Evolutionary conservation across 495 filamentous ascomycete species (phyloP).

Genomic region (Penicillium silybi): DNA sequence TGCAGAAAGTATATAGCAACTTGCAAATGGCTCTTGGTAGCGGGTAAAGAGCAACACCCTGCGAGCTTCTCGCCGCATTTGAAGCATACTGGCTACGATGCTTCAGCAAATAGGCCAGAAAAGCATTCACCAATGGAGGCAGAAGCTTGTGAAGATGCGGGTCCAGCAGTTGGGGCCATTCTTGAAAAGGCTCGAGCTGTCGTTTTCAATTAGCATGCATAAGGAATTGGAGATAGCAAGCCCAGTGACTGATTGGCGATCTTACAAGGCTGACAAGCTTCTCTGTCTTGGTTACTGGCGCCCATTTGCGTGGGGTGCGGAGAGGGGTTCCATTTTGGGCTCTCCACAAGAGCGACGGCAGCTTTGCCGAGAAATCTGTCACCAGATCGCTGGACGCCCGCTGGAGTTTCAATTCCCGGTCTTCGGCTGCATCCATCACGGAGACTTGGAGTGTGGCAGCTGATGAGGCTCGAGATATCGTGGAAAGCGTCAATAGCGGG

Average conservation of each 20-base stretch:
- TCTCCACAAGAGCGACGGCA: constrained; percentile 50
- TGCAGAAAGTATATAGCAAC: constrained; percentile 87
- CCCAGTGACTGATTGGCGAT: neutral
- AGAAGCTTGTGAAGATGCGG: constrained; percentile 73
- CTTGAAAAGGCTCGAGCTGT: constrained; percentile 89
- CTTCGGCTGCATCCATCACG: constrained; percentile 51
- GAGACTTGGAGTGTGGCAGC: neutral
- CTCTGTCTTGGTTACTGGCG: constrained; percentile 35
- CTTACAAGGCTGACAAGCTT: constrained; percentile 43
- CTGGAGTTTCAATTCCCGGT: constrained; percentile 70
- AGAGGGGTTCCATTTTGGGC: constrained; percentile 20
- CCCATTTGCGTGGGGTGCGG: constrained; percentile 41
- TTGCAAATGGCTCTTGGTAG: constrained; percentile 68
- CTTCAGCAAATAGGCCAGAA: constrained; percentile 59
- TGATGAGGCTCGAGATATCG: constrained; percentile 7
- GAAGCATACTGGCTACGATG: constrained; percentile 37
- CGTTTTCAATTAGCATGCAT: neutral
- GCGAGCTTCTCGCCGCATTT: constrained; percentile 24
- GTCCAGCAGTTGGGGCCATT: constrained; percentile 94
- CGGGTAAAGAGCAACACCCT: constrained; percentile 42
- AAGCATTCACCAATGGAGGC: constrained; percentile 66
- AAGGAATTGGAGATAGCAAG: neutral
- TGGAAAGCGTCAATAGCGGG: constrained; percentile 27
- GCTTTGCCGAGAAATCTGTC: constrained; percentile 54
- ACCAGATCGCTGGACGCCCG: constrained; percentile 65